Evolutionary conservation across 805 yeast genomes (phyloP), one percentile per base, ranked within the genome.

Genomic region (Saccharomycopsis javanensis): DNA sequence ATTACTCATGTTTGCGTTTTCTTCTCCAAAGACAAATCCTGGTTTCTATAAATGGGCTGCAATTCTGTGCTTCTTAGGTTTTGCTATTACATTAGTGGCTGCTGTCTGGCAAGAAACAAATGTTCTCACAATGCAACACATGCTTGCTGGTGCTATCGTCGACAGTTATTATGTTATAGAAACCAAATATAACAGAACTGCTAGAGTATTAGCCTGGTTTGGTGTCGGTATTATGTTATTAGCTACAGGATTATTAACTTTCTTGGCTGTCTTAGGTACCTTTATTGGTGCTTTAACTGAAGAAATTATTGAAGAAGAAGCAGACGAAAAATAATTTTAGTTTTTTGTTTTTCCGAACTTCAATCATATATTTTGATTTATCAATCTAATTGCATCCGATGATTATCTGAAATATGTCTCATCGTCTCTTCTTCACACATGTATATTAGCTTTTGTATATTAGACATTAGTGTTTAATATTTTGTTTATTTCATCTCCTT

Each of bases 21-120:
- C 60, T 18, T 50, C 60, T n/a, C 61, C 61, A 27, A 38, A 31
- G 20, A 50, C 57, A 4, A 30, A 53, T 33, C 61, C 61, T 37
- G 55, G 58, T 4, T 51, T 60, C 37, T 60, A 60, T 50, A 60
- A 56, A 31, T 56, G 56, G 55, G 56, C 61, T 16, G 60, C 63
- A 15, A 50, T 60, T 23, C 52, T 60, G 37, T 56, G 60, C 25
- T 60, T 58, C 55, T 42, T 60, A n/a, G 60, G 58, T 5, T 60
- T 60, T 56, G 59, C 63, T 6, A 55, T 56, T 25, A 54, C 61
- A 10, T 56, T 60, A 34, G 61, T 60, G 3, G 63, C 63, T 25
- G 63, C 63, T 13, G 57, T 60, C 11, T 60, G 63, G 63, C 63
- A 60, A 51, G 63, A 60, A 46, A 60, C 63, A 11, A 60, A 60